phyloP scores from a whole-genome alignment of 306 rosid species.

The Lablab purpureus region DNA sequence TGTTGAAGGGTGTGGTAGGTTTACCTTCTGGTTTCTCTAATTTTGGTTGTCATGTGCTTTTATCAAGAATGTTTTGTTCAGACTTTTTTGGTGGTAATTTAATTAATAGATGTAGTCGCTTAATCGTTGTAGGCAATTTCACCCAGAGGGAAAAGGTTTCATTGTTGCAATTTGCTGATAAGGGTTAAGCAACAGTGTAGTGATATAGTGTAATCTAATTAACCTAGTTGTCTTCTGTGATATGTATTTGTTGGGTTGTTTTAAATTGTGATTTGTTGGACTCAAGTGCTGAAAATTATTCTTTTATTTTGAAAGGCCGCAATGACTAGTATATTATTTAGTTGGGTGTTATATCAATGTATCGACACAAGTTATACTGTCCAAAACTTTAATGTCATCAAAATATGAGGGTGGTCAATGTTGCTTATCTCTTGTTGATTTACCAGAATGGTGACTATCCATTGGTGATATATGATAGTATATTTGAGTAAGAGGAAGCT shows the following conservation, averaged over 20 bases:
- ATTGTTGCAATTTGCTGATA: not conserved
- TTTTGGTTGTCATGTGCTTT: constrained; percentile 12
- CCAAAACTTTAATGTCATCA: not conserved
- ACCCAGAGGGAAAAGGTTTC: not conserved
- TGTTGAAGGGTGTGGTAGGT: constrained; percentile 94
- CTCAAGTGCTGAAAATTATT: too few species aligned
- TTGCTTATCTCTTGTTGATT: not conserved
- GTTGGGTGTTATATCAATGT: not conserved
- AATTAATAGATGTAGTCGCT: not conserved
- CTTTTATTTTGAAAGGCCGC: not conserved
- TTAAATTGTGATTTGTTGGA: too few species aligned
- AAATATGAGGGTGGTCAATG: not conserved
- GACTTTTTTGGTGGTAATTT: not conserved
- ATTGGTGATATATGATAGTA: not conserved
- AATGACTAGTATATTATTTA: constrained; percentile 1
- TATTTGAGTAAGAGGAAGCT: not conserved
- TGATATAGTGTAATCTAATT: constrained; percentile 1
- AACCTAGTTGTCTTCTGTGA: not conserved
- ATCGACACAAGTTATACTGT: not conserved
- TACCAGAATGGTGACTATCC: not conserved
- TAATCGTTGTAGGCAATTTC: not conserved
- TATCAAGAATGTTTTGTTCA: not conserved
- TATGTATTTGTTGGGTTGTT: not conserved
- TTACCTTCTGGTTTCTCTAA: constrained; percentile 14
- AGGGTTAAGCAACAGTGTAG: not conserved